Evolutionary conservation across 495 filamentous ascomycete species (phyloP), one percentile per base, ranked within the genome.

Genomic region (Jackrogersella minutella): DNA sequence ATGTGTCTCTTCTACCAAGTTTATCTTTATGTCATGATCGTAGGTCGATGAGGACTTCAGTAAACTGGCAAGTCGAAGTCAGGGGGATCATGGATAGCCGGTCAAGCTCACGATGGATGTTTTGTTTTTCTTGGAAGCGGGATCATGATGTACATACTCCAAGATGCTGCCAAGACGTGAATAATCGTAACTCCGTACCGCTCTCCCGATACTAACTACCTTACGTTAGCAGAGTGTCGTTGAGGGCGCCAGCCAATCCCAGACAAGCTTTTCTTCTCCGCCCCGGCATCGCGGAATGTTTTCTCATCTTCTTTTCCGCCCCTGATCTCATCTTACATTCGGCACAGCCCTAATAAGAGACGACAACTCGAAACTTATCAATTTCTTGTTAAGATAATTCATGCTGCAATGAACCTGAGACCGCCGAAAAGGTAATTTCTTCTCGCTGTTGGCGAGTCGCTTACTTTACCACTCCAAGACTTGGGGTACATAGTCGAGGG

Each of bases 141-240:
- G 55, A 54, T 51, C 31, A 41, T 54, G 65, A 59, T 62, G 41
- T 59, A 53, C 46, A 56, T 63, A 59, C 49, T 64, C 55, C 28
- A 57, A 61, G 43, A 65, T 37, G 37, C 30, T 36, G 66, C 66
- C 66, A 69, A 69, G 66, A 69, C 36, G 10, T 46, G 57, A 65
- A 41, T 34, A 57, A 64, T 64, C 61, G 37, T 62, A 49, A 60
- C 56, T 34, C 16, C 66, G 66, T 69, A 69, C 66, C 66, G 66
- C 66, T 69, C 66, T 69, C 61, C 66, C 66, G 66, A 69, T 49
- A 56, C 66, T 68, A 56, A 65, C 49, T 64, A 37, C 40, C 54
- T 64, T 51, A 68, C 54, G 58, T 68, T 63, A 64, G 56, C 58
- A 65, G 40, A 21, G 24, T 40, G 46, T 55, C 40, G 21, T 58